Evolutionary conservation across 2,329 filamentous ascomycete species (phyloP), one percentile per base, ranked within the genome.

Genomic region (Aspergillus nomiae): DNA sequence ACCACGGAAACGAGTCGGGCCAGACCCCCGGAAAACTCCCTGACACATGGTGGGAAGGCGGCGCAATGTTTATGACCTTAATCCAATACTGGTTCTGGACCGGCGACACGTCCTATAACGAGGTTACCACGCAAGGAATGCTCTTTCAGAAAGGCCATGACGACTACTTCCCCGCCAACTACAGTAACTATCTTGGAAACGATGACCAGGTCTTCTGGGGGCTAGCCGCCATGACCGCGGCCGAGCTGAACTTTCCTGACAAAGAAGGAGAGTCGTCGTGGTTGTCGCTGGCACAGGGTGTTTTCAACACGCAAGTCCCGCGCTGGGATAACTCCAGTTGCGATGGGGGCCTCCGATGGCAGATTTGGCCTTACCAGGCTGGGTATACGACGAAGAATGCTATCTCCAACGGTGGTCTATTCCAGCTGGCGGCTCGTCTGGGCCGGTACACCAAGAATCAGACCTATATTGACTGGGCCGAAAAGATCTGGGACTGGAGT

Each of bases 61-160:
- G 91, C 58, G 90, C 90, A 61, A 87, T 94, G 82, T 86, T 86
- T 71, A 85, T 84, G 63, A 83, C 89, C 2, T 80, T 95, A 65
- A 83, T 96, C 59, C 91, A 95, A 71, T 95, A 95, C 76, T 96
- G 91, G 91, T 91, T 89, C 73, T 92, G 92, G 74, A 94, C 91
- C 0, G 89, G 88, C 24, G 91, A 94, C 72, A 79, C 83, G 4
- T 83, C 84, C 38, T 95, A 91, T 79, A 93, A 93, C 73, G 80
- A 88, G 19, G 79, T 91, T 41, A 86, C 87, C 19, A 84, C 83
- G 41, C 83, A 91, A 66, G 92, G 86, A 14, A 83, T 96, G 69
- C 83, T 93, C 54, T 89, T 86, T 74, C 92, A 96, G 77, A 87
- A 89, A 59, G 92, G 92, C 59, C 84, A 90, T 71, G 81, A 87